Conservation (phyloP, 2,329 filamentous ascomycete species). For the Cryphonectria radicalis region DNA sequence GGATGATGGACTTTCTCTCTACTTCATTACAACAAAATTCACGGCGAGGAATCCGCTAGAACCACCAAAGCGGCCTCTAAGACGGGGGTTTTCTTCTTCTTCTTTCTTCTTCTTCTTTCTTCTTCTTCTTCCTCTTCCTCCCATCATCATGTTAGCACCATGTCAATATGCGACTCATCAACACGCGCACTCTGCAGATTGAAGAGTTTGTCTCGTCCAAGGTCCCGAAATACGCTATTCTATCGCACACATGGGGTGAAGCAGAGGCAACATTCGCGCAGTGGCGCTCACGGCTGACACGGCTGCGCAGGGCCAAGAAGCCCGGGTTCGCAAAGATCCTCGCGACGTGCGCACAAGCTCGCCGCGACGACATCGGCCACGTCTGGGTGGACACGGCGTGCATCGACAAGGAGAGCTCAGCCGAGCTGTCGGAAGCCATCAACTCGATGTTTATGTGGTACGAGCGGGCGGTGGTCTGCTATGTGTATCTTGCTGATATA, state of each 20-base stretch:
- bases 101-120: too few species aligned
- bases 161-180: constrained; percentile 42
- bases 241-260: constrained; percentile 44
- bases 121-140: not conserved
- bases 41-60: not conserved
- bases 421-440: constrained; percentile 42
- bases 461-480: constrained; percentile 37
- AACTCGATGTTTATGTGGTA: constrained; percentile 45
- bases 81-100: too few species aligned
- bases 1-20: not conserved
- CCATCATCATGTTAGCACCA: not conserved
- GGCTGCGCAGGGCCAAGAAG: constrained; percentile 34
- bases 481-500: constrained; percentile 41
- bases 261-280: constrained; percentile 42
- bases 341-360: constrained; percentile 37
- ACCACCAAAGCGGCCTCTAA: not conserved
- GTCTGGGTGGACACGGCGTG: constrained; percentile 46
- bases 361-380: constrained; percentile 34
- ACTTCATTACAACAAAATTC: not conserved
- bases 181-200: constrained; percentile 41
- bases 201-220: constrained; percentile 37
- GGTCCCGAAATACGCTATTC: constrained; percentile 42
- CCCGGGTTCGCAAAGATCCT: constrained; percentile 41
- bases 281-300: constrained; percentile 33
- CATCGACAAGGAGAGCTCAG: constrained; percentile 42